Evolutionary conservation across 192 early-diverging fungal species (phyloP).

Genomic region (Backusella luteola): DNA sequence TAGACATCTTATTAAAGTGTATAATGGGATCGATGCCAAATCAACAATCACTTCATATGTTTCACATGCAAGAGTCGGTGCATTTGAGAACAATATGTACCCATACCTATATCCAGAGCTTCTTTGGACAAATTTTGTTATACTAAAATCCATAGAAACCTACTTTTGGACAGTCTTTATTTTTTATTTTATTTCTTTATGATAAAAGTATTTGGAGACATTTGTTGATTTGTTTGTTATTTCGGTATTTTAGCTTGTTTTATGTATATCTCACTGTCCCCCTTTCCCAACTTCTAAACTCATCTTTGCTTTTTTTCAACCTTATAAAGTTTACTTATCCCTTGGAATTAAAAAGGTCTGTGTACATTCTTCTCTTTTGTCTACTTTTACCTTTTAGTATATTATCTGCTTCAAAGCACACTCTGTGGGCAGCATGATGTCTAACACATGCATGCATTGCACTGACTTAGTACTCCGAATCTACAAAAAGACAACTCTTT

Average conservation of each 20-base stretch:
- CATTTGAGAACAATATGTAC: background rate
- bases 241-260: background rate
- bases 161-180: background rate
- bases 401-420: background rate
- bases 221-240: background rate
- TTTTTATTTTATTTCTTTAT: no score
- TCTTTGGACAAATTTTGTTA: background rate
- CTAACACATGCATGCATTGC: background rate
- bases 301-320: background rate
- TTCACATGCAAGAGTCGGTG: background rate
- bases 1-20: background rate
- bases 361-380: slow-evolving; percentile 3
- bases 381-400: slow-evolving; percentile 1
- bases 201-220: background rate
- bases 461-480: background rate
- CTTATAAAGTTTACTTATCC: slow-evolving; percentile 4
- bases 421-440: background rate
- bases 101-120: background rate
- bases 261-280: background rate
- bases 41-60: background rate
- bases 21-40: background rate
- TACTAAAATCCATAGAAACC: background rate
- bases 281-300: background rate
- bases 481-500: background rate
- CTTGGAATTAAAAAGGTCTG: slow-evolving; percentile 10